Conservation (phyloP, 2,329 filamentous ascomycete species). For the Endoconidiophora polonica region DNA sequence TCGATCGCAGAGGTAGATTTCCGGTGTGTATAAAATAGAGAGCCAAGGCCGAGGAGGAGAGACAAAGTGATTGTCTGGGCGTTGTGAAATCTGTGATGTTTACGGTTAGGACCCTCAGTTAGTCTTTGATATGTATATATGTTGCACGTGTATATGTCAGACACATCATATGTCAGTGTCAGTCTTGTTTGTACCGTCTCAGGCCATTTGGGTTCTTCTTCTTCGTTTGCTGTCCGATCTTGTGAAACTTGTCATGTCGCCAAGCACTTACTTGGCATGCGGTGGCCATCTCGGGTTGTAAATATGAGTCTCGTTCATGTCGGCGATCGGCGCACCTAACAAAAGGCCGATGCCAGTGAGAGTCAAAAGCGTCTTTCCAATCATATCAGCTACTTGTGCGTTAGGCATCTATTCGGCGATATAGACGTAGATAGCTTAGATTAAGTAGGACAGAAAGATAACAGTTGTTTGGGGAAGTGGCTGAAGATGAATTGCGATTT, state of each 20-base stretch:
- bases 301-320: constrained; percentile 26
- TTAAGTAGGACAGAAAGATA: no score
- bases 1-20: constrained; percentile 14
- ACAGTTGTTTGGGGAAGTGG: no score
- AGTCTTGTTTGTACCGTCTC: no score
- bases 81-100: constrained; percentile 23
- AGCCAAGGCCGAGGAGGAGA: constrained; percentile 22
- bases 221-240: no score
- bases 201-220: no score
- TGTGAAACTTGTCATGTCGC: not conserved
- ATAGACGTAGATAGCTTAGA: no score
- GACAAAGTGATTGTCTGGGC: constrained; percentile 27
- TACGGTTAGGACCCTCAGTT: not conserved
- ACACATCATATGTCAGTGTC: no score
- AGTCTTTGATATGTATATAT: no score
- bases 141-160: no score
- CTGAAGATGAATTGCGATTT: no score
- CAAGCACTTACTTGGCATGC: constrained; percentile 25
- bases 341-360: constrained; percentile 23
- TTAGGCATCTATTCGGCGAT: not conserved
- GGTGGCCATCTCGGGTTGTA: constrained; percentile 29
- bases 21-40: constrained; percentile 26
- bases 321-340: constrained; percentile 23
- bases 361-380: constrained; percentile 25
- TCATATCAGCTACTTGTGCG: not conserved